Percentiles rank a stretch among this genome's conserved stretches.
phyloP scores from a whole-genome alignment of 495 filamentous ascomycete species.

The Pyronema domesticum region DNA sequence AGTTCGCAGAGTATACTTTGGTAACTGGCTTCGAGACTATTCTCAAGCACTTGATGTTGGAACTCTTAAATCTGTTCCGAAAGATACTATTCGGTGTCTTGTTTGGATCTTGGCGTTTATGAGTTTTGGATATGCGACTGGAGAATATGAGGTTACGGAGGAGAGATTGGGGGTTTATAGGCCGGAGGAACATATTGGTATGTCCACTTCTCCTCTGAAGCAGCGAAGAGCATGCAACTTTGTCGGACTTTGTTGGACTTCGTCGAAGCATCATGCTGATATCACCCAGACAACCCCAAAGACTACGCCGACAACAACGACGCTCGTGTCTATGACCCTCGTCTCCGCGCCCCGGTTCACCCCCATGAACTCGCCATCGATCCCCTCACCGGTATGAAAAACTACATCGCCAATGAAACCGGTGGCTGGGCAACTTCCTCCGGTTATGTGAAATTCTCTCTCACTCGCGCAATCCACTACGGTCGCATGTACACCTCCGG shows the following conservation, averaged over 20 bases:
- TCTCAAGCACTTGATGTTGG: conserved; percentile 86
- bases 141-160: conserved; percentile 86
- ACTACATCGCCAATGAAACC: conserved; percentile 86
- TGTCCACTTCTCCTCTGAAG: too few relatives aligned
- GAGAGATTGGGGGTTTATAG: conserved; percentile 83
- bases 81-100: conserved; percentile 75
- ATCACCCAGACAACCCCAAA: conserved; percentile 48
- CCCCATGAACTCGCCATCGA: conserved; percentile 69
- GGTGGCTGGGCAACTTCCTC: conserved; percentile 59
- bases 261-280: not conserved
- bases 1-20: conserved; percentile 84
- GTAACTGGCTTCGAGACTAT: conserved; percentile 60
- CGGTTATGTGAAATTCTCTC: conserved; percentile 77
- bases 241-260: too few relatives aligned
- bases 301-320: conserved; percentile 81
- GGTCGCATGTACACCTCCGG: conserved; percentile 73
- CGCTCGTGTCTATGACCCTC: conserved; percentile 66
- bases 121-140: conserved; percentile 90
- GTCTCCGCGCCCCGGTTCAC: conserved; percentile 59
- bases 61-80: conserved; percentile 71
- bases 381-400: conserved; percentile 82
- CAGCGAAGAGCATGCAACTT: not conserved
- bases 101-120: conserved; percentile 87
- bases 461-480: conserved; percentile 72
- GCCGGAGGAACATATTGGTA: conserved; percentile 83